Evolutionary conservation across 2,329 filamentous ascomycete species (phyloP).

Genomic region (Fusarium sublunatum): DNA sequence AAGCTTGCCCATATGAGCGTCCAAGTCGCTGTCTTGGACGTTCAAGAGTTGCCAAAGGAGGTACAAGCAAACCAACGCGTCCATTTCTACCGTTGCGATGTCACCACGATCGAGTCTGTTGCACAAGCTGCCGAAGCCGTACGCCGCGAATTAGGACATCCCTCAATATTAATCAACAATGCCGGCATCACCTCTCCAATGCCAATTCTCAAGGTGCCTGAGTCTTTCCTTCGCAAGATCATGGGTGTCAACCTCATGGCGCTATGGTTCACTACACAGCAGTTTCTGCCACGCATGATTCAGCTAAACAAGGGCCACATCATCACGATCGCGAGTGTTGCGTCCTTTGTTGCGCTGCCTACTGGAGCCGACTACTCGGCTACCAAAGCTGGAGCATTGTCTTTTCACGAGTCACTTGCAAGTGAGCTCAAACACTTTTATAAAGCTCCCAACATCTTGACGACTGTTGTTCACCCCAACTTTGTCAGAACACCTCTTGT

Average conservation of each 20-base stretch:
- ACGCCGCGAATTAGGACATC: constrained; percentile 63
- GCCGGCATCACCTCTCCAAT: constrained; percentile 71
- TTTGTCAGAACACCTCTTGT: constrained; percentile 62
- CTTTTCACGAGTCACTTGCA: constrained; percentile 73
- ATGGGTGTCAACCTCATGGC: constrained; percentile 76
- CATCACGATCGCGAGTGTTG: constrained; percentile 75
- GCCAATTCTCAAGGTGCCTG: constrained; percentile 66
- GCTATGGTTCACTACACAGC: constrained; percentile 71
- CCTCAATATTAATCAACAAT: constrained; percentile 78
- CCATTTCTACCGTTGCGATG: constrained; percentile 53
- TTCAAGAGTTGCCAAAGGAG: constrained; percentile 52
- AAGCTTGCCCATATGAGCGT: constrained; percentile 56
- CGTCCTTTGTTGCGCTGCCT: constrained; percentile 68
- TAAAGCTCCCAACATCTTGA: constrained; percentile 70
- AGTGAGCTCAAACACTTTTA: constrained; percentile 69
- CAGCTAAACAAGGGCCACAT: constrained; percentile 74
- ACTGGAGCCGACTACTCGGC: constrained; percentile 74
- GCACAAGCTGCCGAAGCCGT: constrained; percentile 55
- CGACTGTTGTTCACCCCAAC: constrained; percentile 70
- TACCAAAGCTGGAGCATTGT: constrained; percentile 71
- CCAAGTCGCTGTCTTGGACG: constrained; percentile 76
- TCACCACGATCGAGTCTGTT: constrained; percentile 58
- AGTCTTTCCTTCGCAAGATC: constrained; percentile 68
- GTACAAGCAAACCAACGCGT: constrained; percentile 39
- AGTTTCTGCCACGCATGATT: constrained; percentile 75